phyloP scores from a whole-genome alignment of 768 basidiomycete genomes.

The Boletus subparvulus region DNA sequence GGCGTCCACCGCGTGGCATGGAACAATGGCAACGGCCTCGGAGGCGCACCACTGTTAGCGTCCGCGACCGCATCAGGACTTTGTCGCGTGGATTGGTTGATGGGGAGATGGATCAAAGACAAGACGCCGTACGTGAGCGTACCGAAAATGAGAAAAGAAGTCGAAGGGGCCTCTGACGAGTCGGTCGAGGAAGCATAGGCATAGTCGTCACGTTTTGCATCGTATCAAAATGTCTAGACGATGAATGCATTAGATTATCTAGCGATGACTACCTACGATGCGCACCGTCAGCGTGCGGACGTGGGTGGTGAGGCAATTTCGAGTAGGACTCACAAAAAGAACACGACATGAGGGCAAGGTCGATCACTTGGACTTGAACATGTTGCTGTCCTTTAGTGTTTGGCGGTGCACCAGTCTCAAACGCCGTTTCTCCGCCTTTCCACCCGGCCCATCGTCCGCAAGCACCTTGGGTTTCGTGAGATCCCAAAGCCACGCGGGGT shows the following conservation, averaged over 20 bases:
- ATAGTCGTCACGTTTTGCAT: background rate
- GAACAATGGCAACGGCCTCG: constrained; percentile 76
- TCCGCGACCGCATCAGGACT: constrained; percentile 83
- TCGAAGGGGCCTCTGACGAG: constrained; percentile 40
- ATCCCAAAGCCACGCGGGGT: constrained; percentile 90
- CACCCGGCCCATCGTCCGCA: constrained; percentile 73
- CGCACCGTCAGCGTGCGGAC: background rate
- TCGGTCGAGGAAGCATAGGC: constrained; percentile 27
- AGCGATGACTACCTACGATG: background rate
- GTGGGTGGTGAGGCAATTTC: background rate
- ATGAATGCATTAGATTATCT: background rate
- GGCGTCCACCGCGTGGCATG: constrained; percentile 77
- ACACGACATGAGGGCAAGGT: too few species aligned
- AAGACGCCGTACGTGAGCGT: constrained; percentile 66
- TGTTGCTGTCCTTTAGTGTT: constrained; percentile 77
- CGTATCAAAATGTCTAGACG: background rate
- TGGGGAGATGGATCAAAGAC: constrained; percentile 71
- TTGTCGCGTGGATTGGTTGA: constrained; percentile 78
- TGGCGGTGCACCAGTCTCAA: constrained; percentile 63
- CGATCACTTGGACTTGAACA: constrained; percentile 75
- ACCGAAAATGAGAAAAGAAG: constrained; percentile 59
- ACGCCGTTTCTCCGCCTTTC: constrained; percentile 55
- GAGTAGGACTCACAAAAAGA: background rate
- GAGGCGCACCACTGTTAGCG: constrained; percentile 58
- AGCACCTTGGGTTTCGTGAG: constrained; percentile 59